Evolutionary conservation across 2,329 filamentous ascomycete genomes (phyloP), one percentile per base, ranked within the genome.

Genomic region (Fulvia fulva): DNA sequence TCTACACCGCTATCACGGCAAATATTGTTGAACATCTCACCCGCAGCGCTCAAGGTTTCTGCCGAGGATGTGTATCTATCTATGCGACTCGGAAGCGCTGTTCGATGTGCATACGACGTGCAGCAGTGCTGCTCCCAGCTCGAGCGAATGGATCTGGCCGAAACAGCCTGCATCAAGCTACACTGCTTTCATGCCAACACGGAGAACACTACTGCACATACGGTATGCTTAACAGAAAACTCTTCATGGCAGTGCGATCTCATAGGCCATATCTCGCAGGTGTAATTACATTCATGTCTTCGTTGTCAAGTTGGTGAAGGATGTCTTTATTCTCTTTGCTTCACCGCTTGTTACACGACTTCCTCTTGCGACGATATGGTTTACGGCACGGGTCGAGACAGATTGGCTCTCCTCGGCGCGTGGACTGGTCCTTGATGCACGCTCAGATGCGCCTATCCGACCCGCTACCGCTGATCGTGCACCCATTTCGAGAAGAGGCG

Each of bases 311-410:
- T 19, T 49, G 53, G 32, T 34, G 55, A 60, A 51, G 56, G 45
- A 41, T 57, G 59, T 59, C 25, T 19, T 21, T 51, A 54, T 37
- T 28, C 21, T n/a, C 21, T 23, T 12, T 22, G 26, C 37, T 53
- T 62, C 55, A 64, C 60, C 62, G 59, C 55, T 54, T 37, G 58
- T 61, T 61, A 55, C 56, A 58, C 56, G 46, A 59, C 51, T 21
- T 53, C 32, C 37, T 34, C 28, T 34, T 22, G 26, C 8, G 44
- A 16, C 25, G 28, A 43, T 37, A 28, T 50, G 45, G 28, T 22
- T 34, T 44, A 25, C 46, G 56, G 51, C 28, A 22, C 50, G 34
- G 30, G 37, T 23, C 32, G 51, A 23, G 23, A 56, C 46, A 44
- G 54, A 51, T 56, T 51, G 46, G 46, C 45, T 56, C 43, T 19